Evolutionary conservation across 2,329 filamentous ascomycete genomes (phyloP), one percentile per base, ranked within the genome.

Genomic region (Cytospora chrysosperma): DNA sequence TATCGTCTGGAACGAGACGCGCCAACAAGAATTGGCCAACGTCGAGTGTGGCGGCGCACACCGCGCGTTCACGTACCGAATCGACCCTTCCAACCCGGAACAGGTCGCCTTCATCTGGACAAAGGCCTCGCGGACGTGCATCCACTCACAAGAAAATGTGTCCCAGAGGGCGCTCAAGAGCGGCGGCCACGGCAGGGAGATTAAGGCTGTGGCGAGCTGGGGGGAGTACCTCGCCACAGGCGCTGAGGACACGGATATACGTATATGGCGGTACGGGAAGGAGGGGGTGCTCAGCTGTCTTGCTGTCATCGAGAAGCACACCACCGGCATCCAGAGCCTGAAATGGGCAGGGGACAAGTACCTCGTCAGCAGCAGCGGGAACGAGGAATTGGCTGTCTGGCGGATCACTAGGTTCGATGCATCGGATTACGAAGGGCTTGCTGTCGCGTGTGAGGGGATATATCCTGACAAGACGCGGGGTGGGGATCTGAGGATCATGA

Each of bases 381-480:
- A 87, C 65, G 94, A 97, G 73, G 94, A 99, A 75, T 89, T 98
- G 67, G 94, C 89, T 69, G 83, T 93, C 13, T 99, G 95, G 94
- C 83, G 85, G 49, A 75, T 94, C 37, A 79, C 79, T 54, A 71
- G 72, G 13, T 73, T 90, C 8, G 80, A 86, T 28, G 12, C 15
- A 15, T 78, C 81, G 1, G 76, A 72, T 15, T 81, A 82, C 56
- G 68, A 69, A 17, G 81, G 82, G 4, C 74, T 88, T 2, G 85
- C 83, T 0, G 79, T 88, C 2, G 74, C 85, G 15, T 83, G 84
- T 64, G 85, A 88, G 74, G 84, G 81, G 2, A 75, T 77, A 1
- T 84, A 83, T 50, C 75, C 82, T 58, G 77, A 87, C 67, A 78
- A 78, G 67, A 81, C 79, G 10, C 71, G 75, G 21, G 78, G 80